Percentiles rank a stretch among this genome's conserved stretches.
These are phyloP conservation scores for Penicillium rolfsii DNA, from an alignment of 2,329 filamentous ascomycete genomes.

Conservation along the genomic window DNA sequence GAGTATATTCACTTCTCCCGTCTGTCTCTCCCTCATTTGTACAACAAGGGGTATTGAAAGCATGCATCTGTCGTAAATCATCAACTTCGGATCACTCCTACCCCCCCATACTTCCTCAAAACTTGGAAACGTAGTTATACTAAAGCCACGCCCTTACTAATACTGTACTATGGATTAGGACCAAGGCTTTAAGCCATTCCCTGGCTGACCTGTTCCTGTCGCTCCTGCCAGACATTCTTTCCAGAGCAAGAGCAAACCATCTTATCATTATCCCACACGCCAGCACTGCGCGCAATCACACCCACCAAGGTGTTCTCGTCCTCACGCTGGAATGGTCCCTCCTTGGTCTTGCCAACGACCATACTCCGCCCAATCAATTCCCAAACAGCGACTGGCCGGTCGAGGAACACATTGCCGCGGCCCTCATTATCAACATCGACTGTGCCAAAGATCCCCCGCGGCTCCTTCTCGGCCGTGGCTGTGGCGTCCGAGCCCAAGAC, in stretches of 20 bases:
- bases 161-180: background rate
- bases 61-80: slow-evolving; percentile 7
- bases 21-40: background rate
- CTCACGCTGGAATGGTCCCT: slow-evolving; percentile 66
- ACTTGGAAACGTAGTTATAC: background rate
- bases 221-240: slow-evolving; percentile 97
- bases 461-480: slow-evolving; percentile 36
- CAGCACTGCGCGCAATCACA: slow-evolving; percentile 91
- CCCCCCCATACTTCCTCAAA: background rate
- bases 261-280: slow-evolving; percentile 99
- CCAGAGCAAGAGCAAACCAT: slow-evolving; percentile 97
- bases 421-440: slow-evolving; percentile 77
- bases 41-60: slow-evolving; percentile 13
- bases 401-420: slow-evolving; percentile 77
- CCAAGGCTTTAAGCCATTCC: slow-evolving; percentile 74
- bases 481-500: slow-evolving; percentile 38
- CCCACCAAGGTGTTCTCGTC: slow-evolving; percentile 86
- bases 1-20: background rate
- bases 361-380: slow-evolving; percentile 94
- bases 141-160: background rate
- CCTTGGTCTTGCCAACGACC: slow-evolving; percentile 73
- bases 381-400: slow-evolving; percentile 85
- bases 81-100: background rate
- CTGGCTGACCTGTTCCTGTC: slow-evolving; percentile 82
- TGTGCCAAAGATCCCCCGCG: slow-evolving; percentile 70